phyloP scores from a whole-genome alignment of 2,329 filamentous ascomycete genomes.

The Colletotrichum musicola region DNA sequence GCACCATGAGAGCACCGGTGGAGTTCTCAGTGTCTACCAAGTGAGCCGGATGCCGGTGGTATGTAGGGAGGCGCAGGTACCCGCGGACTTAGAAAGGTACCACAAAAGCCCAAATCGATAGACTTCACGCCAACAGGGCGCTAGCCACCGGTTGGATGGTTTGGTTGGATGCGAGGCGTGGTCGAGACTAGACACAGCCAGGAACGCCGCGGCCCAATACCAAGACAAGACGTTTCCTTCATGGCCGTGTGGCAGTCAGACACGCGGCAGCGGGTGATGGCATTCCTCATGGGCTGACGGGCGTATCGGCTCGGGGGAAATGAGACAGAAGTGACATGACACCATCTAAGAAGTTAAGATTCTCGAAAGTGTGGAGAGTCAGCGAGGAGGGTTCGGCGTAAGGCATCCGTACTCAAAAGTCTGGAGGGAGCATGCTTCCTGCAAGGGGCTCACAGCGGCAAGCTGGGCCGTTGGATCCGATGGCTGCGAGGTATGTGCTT shows the following conservation, averaged over 20 bases:
- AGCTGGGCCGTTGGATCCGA: conserved; percentile 24
- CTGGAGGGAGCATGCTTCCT: conserved; percentile 19
- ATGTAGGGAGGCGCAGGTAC: conserved; percentile 35
- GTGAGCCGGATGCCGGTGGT: conserved; percentile 8
- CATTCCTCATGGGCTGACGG: neutral
- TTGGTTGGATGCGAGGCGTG: neutral
- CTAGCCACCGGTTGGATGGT: conserved; percentile 8
- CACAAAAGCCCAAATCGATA: conserved; percentile 33
- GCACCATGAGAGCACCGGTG: neutral
- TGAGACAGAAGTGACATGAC: conserved; percentile 24
- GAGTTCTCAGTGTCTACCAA: conserved; percentile 7
- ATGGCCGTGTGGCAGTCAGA: conserved; percentile 21
- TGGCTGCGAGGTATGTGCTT: neutral
- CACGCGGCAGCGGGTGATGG: conserved; percentile 13
- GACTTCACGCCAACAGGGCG: conserved; percentile 10
- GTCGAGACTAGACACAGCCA: neutral
- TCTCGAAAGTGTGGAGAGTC: neutral
- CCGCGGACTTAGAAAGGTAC: conserved; percentile 22
- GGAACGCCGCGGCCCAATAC: conserved; percentile 12
- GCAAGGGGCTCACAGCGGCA: conserved; percentile 10
- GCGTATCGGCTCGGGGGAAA: conserved; percentile 22
- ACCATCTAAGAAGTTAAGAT: conserved; percentile 12
- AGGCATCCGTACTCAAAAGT: conserved; percentile 27
- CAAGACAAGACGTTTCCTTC: conserved; percentile 23
- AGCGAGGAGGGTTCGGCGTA: neutral